Conservation (phyloP, 495 filamentous ascomycete species). For the Annulohypoxylon maeteangense region DNA sequence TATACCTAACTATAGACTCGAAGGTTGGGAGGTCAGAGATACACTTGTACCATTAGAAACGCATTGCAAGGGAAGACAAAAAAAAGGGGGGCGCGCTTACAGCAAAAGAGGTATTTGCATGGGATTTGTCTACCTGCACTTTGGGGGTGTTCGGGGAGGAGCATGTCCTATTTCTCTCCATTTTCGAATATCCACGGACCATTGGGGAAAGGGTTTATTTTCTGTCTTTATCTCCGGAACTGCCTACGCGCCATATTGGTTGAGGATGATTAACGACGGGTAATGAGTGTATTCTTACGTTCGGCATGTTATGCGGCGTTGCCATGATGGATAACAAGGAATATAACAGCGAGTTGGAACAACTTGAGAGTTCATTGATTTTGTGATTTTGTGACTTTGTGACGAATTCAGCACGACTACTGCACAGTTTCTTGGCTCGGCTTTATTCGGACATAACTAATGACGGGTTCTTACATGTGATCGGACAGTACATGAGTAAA, state of each 20-base stretch:
- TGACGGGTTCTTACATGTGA: conserved; percentile 9
- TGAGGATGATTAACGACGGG: conserved; percentile 27
- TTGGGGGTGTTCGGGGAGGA: conserved; percentile 29
- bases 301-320: conserved; percentile 13
- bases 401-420: background rate
- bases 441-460: conserved; percentile 21
- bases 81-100: conserved; percentile 21
- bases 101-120: conserved; percentile 15
- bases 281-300: conserved; percentile 34
- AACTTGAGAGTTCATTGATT: background rate
- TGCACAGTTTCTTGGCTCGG: conserved; percentile 10
- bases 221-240: conserved; percentile 17
- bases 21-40: conserved; percentile 21
- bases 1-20: conserved; percentile 33
- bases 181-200: conserved; percentile 16
- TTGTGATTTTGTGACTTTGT: background rate
- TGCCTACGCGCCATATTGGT: conserved; percentile 8
- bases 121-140: conserved; percentile 16
- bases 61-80: conserved; percentile 36
- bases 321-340: conserved; percentile 7
- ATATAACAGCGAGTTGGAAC: conserved; percentile 15
- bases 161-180: background rate
- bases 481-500: conserved; percentile 1
- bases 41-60: conserved; percentile 40
- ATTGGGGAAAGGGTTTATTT: conserved; percentile 4